Evolutionary conservation across 306 rosid genomes (phyloP), one percentile per base, ranked within the genome.

Genomic region (Vigna hirtella): DNA sequence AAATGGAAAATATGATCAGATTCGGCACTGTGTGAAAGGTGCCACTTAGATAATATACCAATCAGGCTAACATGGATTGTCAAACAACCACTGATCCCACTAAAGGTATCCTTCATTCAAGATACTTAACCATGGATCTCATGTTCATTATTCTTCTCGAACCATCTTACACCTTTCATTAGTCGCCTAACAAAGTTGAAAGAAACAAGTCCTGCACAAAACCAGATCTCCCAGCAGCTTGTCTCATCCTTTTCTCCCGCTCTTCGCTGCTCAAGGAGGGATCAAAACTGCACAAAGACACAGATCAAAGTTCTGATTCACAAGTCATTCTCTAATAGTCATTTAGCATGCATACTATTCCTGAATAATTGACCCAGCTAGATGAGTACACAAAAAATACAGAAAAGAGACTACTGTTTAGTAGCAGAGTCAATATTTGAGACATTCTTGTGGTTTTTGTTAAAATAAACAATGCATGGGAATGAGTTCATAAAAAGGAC

Each of bases 121-220:
- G 69, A 78, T 73, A 74, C 66, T 84, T 72, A 77, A 79, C 66
- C 47, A 9, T 42, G 79, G 32, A 84, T 84, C 76, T 71, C 70
- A 47, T 58, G 66, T 81, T 72, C 43, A 40, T 83, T 82, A 74
- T 85, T 82, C 62, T 74, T 72, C 80, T 66, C 28, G 52, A 66
- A 72, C 28, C 73, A 76, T 69, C 91, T 82, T 82, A 49, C 81
- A 59, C 72, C 76, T 78, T 83, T 81, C 59, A 57, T 79, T 84
- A 86, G 72, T 90, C 90, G 32, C 83, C 84, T 59, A 93, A 85
- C 81, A 96, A 84, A 38, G 90, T 91, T 16, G 97, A 68, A 20
- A 93, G 69, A 73, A 96, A 77, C 89, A 96, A 70, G 84, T 96
- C 98, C 86, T 90, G 99, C 89, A 93, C 77, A 83, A 96, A 96